Base-by-base conservation (phyloP, 2,329 filamentous ascomycete species). In the Cytospora piceae region DNA sequence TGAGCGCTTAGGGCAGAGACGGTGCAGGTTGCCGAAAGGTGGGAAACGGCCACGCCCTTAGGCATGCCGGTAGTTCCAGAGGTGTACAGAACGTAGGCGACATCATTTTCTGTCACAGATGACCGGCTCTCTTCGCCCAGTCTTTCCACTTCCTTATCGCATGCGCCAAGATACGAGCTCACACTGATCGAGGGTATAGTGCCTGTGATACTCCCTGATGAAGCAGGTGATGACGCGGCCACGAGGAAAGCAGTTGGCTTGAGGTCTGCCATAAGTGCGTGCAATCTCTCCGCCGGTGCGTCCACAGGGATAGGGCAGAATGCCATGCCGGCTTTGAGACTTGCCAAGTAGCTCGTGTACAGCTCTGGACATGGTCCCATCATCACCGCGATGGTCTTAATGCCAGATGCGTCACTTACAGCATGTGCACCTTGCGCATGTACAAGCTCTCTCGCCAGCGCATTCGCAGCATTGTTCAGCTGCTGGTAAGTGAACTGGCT, bases 241-340 rank as follows among this genome's bases (percentile, higher is more conserved):
- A 57, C 70, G 15, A 76, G 68, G 11, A 75, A 64, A 27, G 72
- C 70, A 7, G 68, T 67, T 24, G 72, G 72, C 22, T 61, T 68
- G 4, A 76, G 70, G 24, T 75, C 74, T 54, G 67, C 65, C 22
- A 77, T 65, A 14, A 77, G 71, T 29, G 73, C 72, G 9, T 49
- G 56, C 2, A 73, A 66, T 46, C 75, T 69, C 42, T 73, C 72
- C 14, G 56, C 56, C 3, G 77, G 76, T 0, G 73, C 74, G 55
- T 79, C 77, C 34, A 75, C 70, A 0, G 77, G 74, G n/a, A 79
- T 70, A 1, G 77, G 77, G 56, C 71, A 78, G 63, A 78, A 78
- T 11, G 75, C 74, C 39, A 72, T 66, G 27, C 76, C 77, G 17
- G 76, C 73, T 64, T 78, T 78, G 17, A 78, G 69, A 65, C 72